Conservation (phyloP, 192 early-diverging fungal genomes). For the Kappamyces sp. region DNA sequence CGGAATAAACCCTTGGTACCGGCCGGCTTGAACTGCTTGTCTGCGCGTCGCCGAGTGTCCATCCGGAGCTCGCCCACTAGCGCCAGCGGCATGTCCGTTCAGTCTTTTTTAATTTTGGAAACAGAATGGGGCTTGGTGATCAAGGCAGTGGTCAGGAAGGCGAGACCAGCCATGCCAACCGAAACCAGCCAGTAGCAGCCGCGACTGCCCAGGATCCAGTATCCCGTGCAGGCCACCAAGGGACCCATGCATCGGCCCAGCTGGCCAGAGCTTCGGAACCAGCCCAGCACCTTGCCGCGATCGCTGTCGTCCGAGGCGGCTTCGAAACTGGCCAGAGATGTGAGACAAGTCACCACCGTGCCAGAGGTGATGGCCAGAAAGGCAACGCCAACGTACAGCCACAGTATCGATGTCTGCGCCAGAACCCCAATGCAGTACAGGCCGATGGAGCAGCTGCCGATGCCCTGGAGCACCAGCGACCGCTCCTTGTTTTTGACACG, state of each 20-base stretch:
- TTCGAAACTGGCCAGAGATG: slow-evolving; percentile 56
- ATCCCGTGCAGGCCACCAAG: slow-evolving; percentile 74
- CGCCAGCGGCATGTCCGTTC: neutral
- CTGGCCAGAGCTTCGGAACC: slow-evolving; percentile 83
- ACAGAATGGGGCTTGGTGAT: neutral
- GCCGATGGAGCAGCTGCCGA: slow-evolving; percentile 61
- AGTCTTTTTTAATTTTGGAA: neutral
- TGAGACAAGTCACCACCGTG: slow-evolving; percentile 91
- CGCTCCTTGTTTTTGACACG: slow-evolving; percentile 58
- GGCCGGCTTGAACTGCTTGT: neutral
- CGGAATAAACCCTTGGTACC: neutral
- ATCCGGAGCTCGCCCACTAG: neutral
- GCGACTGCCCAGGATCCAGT: slow-evolving; percentile 62
- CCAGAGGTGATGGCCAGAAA: slow-evolving; percentile 86
- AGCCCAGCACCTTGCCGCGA: slow-evolving; percentile 68
- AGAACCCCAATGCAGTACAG: slow-evolving; percentile 52
- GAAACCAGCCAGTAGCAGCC: slow-evolving; percentile 25
- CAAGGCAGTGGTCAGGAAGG: neutral
- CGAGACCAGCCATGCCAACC: slow-evolving; percentile 12
- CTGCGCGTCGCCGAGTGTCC: neutral
- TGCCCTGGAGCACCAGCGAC: slow-evolving; percentile 68
- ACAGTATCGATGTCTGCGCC: slow-evolving; percentile 23
- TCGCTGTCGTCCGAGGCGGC: slow-evolving; percentile 30
- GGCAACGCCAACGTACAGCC: slow-evolving; percentile 68
- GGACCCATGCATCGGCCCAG: slow-evolving; percentile 86